phyloP scores from a whole-genome alignment of 306 rosid species.

The Casuarina equisetifolia region DNA sequence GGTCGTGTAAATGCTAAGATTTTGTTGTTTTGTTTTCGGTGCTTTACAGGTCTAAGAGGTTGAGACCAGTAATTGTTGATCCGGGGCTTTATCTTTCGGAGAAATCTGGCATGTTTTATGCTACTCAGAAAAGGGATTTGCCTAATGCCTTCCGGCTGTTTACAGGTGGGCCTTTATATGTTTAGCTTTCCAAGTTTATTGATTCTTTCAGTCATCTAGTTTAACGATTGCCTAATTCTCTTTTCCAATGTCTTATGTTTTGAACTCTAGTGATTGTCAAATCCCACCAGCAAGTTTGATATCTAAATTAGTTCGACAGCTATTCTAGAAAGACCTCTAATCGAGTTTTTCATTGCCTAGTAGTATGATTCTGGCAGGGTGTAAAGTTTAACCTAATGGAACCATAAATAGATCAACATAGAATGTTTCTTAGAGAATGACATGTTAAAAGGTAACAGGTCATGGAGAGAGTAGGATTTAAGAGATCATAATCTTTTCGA shows the following conservation, averaged over 20 bases:
- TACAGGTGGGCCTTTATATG: constrained; percentile 51
- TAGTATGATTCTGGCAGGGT: not conserved
- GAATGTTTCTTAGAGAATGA: not conserved
- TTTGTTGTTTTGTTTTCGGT: constrained; percentile 13
- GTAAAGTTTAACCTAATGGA: not conserved
- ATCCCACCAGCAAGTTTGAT: constrained; percentile 2
- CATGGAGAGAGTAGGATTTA: not conserved
- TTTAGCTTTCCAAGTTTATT: not conserved
- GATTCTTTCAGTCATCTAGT: constrained; percentile 10
- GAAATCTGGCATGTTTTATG: constrained; percentile 83
- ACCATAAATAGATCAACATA: not conserved
- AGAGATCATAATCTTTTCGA: not conserved
- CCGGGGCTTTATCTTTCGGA: constrained; percentile 92
- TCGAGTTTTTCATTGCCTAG: not conserved
- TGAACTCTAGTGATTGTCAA: not conserved
- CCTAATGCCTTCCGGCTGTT: constrained; percentile 82
- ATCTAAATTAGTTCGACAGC: not conserved
- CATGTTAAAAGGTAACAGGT: not conserved
- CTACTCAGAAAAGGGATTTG: constrained; percentile 81
- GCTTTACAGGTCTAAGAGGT: constrained; percentile 56
- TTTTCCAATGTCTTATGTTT: not conserved
- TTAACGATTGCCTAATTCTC: constrained; percentile 6
- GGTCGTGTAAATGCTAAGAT: constrained; percentile 8
- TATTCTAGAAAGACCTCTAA: not conserved
- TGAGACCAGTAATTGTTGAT: constrained; percentile 86